Evolutionary conservation across 768 basidiomycete species (phyloP), one percentile per base, ranked within the genome.

Genomic region (Imleria badia): DNA sequence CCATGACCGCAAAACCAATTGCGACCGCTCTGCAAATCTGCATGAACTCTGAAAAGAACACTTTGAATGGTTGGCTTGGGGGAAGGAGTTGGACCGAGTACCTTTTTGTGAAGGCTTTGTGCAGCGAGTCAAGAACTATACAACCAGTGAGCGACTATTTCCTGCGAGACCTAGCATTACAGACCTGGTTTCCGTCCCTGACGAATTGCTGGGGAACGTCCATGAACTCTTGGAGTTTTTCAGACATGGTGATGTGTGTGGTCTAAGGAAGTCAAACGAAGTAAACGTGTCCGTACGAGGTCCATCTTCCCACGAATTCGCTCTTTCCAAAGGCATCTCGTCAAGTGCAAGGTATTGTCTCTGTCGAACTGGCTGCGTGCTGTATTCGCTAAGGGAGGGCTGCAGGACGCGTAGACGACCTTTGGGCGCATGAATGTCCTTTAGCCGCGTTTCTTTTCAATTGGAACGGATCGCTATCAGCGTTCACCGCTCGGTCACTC

Each of bases 1-100:
- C 97, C 95, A 98, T 98, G 61, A 99, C 91, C 47, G 88, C 93
- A 67, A 99, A 99, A 14, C 97, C 97, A 57, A 98, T 87, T 3
- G 94, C 94, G 51, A 99, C 94, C 33, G 97, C 97, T 71, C 86
- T 89, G 77, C 88, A 98, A 60, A 99, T 95, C 70, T 96, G 93
- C 39, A 84, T 62, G 74, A 95, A 99, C 72, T 99, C 97, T 99
- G 71, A 19, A 58, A 31, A 46, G 20, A 30, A 51, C 15, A 4
- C n/a, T 12, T 42, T 59, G 43, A 65, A 26, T 31, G 30, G 6
- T 30, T 50, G 36, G 11, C n/a, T 38, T 10, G 11, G 8, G 45
- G 33, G 29, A 20, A 17, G 40, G 47, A 13, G 51, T 34, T 9
- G n/a, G 43, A 35, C 41, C 50, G 31, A 11, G 46, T 60, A 97